Evolutionary conservation across 2,329 filamentous ascomycete species (phyloP), one percentile per base, ranked within the genome.

Genomic region (Aschersonia sp.): DNA sequence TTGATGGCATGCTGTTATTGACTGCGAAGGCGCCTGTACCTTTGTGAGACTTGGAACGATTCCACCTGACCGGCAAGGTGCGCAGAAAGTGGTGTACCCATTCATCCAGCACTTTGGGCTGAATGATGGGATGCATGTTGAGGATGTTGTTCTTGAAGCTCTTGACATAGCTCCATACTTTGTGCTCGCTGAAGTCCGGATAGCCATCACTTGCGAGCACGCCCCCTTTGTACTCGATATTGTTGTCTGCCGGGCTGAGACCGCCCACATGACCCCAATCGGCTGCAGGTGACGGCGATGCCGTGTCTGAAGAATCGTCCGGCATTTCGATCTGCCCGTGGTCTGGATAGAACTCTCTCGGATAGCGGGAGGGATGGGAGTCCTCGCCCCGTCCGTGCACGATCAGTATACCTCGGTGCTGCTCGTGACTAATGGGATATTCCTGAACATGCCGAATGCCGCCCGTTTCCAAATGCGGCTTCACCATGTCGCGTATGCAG

Each of bases 301-400:
- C 66, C 30, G 68, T 68, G 35, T 78, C 71, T 2, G 73, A 72
- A 32, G 67, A 64, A 48, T 77, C 75, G 44, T 73, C 69, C 9
- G 62, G 59, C 46, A 67, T 65, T 32, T 68, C 68, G n/a, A 64
- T 46, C 5, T 57, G 61, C 14, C 65, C 68, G 42, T 68, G 59
- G 11, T 65, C 64, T 30, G 62, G 55, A 42, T 30, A 7, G 12
- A 56, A 46, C 56, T 70, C 67, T 48, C 65, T 68, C 33, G 70
- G 65, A 6, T 63, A 68, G 30, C 75, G 69, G 43, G 75, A 75
- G 30, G 71, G 68, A 55, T 82, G 80, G 30, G 75, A 69, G 33
- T 84, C 85, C 63, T 94, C 87, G 4, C 88, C 88, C 50, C 81
- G 77, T 1, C 87, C 87, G 63, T 84, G 88, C 2, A 90, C 69